Evolutionary conservation across 306 rosid genomes (phyloP), one percentile per base, ranked within the genome.

Genomic region (Gastrolobium bilobum): DNA sequence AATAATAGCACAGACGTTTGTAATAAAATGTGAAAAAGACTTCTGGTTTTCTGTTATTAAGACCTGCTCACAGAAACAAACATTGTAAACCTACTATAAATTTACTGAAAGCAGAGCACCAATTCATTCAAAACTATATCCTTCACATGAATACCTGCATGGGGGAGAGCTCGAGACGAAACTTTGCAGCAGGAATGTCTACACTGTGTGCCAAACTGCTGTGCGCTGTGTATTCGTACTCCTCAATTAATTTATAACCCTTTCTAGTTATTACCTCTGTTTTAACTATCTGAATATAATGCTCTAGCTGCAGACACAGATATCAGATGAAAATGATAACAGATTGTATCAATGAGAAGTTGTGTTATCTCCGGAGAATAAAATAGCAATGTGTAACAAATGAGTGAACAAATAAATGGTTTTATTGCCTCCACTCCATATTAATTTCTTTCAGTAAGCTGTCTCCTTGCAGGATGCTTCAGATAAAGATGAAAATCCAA

Each of bases 151-250:
- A 51, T 53, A 92, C 98, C 99, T 95, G 99, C 99, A 95, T 91
- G n/a, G 99, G 98, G 35, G 99, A 95, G 82, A 91, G 99, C 96
- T 91, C 97, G 51, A 88, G 84, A 82, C 90, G 99, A 88, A 95
- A 95, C 80, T 90, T 95, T 9, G 92, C 89, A 77, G 88, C 97
- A 38, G 99, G 99, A 34, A 95, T 67, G 81, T 87, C 29, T 3
- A 82, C 13, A 76, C 93, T 95, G 58, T 91, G 96, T 14, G 82
- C 89, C 80, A 88, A 76, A 81, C 84, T 95, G 91, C 98, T 95
- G 87, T 95, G 99, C 4, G 98, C 97, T 37, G 99, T 95, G 88
- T 95, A 95, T 87, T 95, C 99, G 26, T 95, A 91, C 79, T 95
- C 99, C 90, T 88, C 96, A 20, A 95, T 66, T 89, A 91, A 81